Evolutionary conservation across 1,284 basidiomycete genomes (phyloP).

Genomic region (Cryptococcus hybrid): DNA sequence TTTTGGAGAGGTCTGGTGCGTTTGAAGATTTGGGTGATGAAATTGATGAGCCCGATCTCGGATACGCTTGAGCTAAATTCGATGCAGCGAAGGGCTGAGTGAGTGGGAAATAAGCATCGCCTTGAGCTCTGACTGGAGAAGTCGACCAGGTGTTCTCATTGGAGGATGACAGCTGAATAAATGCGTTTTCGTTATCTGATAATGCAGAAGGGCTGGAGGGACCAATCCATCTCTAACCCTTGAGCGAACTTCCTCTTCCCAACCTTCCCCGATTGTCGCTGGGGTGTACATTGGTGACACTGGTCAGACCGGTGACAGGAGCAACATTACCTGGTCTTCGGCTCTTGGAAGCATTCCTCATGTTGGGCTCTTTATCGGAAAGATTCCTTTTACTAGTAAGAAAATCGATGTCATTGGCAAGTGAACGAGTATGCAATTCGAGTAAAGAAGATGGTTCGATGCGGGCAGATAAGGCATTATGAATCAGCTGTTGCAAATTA

Average conservation of each 20-base stretch:
- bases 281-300: constrained; percentile 30
- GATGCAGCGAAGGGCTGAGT: constrained; percentile 45
- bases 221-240: constrained; percentile 28
- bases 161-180: background rate
- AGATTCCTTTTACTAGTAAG: no score
- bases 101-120: constrained; percentile 7
- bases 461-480: constrained; percentile 21
- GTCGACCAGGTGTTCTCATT: background rate
- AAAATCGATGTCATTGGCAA: background rate
- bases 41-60: constrained; percentile 7
- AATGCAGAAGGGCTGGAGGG: constrained; percentile 3
- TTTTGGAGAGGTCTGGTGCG: background rate
- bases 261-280: constrained; percentile 21
- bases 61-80: constrained; percentile 23
- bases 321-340: no score
- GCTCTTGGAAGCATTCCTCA: no score
- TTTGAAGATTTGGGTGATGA: background rate
- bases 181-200: background rate
- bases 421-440: constrained; percentile 22
- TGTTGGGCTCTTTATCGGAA: no score
- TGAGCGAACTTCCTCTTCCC: constrained; percentile 28
- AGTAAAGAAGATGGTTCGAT: constrained; percentile 20
- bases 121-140: background rate
- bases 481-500: constrained; percentile 31
- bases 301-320: constrained; percentile 8